Evolutionary conservation across 2,329 filamentous ascomycete species (phyloP).

Genomic region (Xylaria sp.): DNA sequence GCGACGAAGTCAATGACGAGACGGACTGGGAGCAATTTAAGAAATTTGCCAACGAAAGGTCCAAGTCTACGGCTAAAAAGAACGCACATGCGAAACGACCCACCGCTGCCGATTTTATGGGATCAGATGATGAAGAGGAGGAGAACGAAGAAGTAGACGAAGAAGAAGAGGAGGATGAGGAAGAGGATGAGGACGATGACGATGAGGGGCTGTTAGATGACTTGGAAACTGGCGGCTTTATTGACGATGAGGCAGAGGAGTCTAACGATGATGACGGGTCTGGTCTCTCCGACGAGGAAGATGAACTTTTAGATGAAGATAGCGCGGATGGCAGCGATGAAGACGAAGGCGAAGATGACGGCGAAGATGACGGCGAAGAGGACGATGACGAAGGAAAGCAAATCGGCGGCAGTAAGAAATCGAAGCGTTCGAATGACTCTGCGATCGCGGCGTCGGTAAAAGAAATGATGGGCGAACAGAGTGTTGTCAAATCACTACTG

Average conservation of each 20-base stretch:
- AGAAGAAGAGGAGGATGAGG: background rate
- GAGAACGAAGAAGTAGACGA: slow-evolving; percentile 7
- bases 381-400: slow-evolving; percentile 43
- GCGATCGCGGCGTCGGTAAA: slow-evolving; percentile 68
- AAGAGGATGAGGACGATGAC: slow-evolving; percentile 50
- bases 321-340: slow-evolving; percentile 32
- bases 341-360: slow-evolving; percentile 46
- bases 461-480: slow-evolving; percentile 77
- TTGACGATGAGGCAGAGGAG: slow-evolving; percentile 39
- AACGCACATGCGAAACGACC: slow-evolving; percentile 54
- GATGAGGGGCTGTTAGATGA: slow-evolving; percentile 38
- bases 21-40: slow-evolving; percentile 88
- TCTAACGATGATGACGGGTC: slow-evolving; percentile 32
- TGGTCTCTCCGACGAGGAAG: slow-evolving; percentile 26
- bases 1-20: slow-evolving; percentile 78
- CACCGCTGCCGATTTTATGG: slow-evolving; percentile 69
- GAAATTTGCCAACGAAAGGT: slow-evolving; percentile 72
- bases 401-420: slow-evolving; percentile 48
- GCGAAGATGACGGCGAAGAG: too few relatives aligned
- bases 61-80: slow-evolving; percentile 57
- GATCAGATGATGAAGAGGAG: slow-evolving; percentile 53
- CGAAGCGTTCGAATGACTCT: slow-evolving; percentile 48
- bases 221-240: slow-evolving; percentile 31
- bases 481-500: slow-evolving; percentile 68
- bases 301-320: slow-evolving; percentile 17